These are phyloP conservation scores for Gossypium gossypioides DNA, from an alignment of 441 rosid species.

Conservation along the genomic window DNA sequence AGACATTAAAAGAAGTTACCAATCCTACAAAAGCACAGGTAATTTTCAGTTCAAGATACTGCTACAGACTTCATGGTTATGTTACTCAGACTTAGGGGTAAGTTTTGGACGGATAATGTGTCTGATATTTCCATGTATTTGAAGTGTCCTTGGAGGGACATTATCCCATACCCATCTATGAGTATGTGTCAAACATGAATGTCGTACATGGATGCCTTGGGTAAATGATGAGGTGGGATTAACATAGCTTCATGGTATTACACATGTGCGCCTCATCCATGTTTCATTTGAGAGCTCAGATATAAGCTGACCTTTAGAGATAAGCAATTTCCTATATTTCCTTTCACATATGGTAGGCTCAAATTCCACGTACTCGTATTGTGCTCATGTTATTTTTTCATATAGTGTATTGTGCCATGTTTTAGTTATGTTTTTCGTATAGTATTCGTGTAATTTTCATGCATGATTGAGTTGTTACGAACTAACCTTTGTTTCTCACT, in stretches of 20 bases:
- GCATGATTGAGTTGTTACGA: not conserved
- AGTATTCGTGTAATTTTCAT: not conserved
- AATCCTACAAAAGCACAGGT: conserved; percentile 24
- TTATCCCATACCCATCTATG: not conserved
- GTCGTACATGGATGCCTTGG: not conserved
- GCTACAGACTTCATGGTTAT: not conserved
- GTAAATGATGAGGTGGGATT: not conserved
- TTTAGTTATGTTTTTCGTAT: not conserved
- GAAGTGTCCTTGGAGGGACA: not conserved
- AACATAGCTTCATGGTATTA: not conserved
- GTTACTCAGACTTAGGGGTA: not conserved
- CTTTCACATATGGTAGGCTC: not conserved
- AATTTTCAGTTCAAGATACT: conserved; percentile 1
- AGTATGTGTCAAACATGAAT: not conserved
- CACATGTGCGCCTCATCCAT: not conserved
- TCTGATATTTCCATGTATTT: not conserved
- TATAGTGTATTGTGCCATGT: too few species aligned
- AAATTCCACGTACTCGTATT: not conserved
- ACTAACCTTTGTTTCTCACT: not conserved
- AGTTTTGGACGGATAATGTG: not conserved
- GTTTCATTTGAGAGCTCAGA: conserved; percentile 4
- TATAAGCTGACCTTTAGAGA: not conserved
- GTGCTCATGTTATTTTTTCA: not conserved
- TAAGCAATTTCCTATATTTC: not conserved
- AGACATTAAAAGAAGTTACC: conserved; percentile 12